Evolutionary conservation across 1,139 yeast genomes (phyloP).

Genomic region (Geotrichum bryndzae): DNA sequence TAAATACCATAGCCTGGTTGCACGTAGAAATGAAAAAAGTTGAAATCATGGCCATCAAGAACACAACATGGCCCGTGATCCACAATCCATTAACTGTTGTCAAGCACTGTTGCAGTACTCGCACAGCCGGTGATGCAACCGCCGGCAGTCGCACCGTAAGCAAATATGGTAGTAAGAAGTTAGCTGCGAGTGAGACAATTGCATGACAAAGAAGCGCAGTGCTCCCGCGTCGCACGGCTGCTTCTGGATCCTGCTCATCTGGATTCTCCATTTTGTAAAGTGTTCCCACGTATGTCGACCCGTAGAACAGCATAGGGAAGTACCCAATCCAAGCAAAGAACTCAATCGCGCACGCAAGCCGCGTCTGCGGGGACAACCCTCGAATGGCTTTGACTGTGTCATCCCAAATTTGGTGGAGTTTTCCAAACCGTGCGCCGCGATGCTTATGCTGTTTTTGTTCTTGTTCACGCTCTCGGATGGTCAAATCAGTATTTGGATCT

Average conservation of each 20-base stretch:
- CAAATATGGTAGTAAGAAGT: constrained; percentile 38
- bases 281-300: constrained; percentile 48
- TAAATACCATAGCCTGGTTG: constrained; percentile 37
- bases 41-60: constrained; percentile 38
- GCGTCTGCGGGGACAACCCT: constrained; percentile 41
- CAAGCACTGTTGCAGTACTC: background rate
- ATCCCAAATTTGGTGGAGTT: constrained; percentile 19
- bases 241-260: constrained; percentile 25
- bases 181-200: constrained; percentile 39
- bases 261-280: constrained; percentile 37
- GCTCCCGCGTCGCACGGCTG: constrained; percentile 43
- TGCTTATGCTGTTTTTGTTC: background rate
- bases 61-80: constrained; percentile 40
- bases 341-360: constrained; percentile 41
- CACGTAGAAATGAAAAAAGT: constrained; percentile 41
- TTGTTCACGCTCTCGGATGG: constrained; percentile 28
- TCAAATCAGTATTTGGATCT: constrained; percentile 41
- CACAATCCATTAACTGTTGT: constrained; percentile 38
- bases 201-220: constrained; percentile 42
- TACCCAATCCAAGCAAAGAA: constrained; percentile 51
- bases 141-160: background rate
- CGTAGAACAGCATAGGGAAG: constrained; percentile 46
- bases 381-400: constrained; percentile 39
- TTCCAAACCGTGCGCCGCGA: background rate
- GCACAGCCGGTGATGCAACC: background rate